A percentile compares a stretch with the other conserved stretches of the same genome.
These are phyloP conservation scores for Hemerocallis citrina DNA, from an alignment of 106 monocot genomes.

Conservation along the genomic window DNA sequence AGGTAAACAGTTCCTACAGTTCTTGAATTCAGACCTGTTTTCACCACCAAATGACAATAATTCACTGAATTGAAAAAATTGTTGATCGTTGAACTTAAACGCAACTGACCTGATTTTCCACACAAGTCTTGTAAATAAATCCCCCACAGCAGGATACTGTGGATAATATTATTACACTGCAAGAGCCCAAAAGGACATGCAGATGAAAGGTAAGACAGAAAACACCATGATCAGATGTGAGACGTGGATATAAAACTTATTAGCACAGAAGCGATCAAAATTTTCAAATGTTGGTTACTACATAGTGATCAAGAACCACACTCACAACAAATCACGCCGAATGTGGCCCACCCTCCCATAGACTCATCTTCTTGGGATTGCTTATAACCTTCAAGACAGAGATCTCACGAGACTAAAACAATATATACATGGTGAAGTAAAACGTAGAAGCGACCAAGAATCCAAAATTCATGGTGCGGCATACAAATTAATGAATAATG, in stretches of 20 bases:
- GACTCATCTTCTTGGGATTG: slow-evolving; percentile 51
- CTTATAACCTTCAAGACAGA: slow-evolving; percentile 35
- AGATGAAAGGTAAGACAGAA: background rate
- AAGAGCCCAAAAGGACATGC: background rate
- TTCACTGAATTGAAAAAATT: background rate
- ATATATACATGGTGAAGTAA: no score
- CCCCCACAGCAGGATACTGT: slow-evolving; percentile 77
- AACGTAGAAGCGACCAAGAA: no score
- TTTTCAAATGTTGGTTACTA: background rate
- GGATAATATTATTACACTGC: slow-evolving; percentile 53
- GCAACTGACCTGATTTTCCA: slow-evolving; percentile 65
- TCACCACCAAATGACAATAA: background rate
- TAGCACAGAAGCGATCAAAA: background rate
- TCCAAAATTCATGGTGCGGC: no score
- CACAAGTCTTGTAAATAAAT: slow-evolving; percentile 73
- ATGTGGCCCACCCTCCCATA: slow-evolving; percentile 70
- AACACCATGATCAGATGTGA: background rate
- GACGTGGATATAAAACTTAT: background rate
- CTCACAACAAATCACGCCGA: slow-evolving; percentile 78
- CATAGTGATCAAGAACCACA: slow-evolving; percentile 36
- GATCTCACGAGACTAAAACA: background rate
- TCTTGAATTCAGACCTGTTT: background rate
- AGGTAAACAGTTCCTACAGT: background rate
- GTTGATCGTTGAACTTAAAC: background rate
- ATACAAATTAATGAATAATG: no score